phyloP scores from a whole-genome alignment of 805 yeast species.

The Priceomyces fermenticarens region DNA sequence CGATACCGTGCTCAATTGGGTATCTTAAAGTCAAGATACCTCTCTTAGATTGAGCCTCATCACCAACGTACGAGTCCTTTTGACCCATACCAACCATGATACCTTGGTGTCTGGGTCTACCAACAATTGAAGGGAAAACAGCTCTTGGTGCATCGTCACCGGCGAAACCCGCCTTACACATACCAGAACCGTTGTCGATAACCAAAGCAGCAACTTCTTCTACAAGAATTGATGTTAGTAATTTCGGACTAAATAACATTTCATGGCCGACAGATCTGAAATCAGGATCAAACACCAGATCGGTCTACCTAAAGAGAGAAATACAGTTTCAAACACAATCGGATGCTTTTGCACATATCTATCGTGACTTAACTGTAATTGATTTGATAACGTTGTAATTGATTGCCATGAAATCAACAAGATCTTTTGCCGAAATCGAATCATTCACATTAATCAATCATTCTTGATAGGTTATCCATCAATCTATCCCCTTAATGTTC shows the following conservation, averaged over 20 bases:
- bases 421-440: too few relatives aligned
- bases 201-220: conserved; percentile 63
- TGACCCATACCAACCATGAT: conserved; percentile 99
- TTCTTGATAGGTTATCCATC: conserved; percentile 7
- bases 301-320: too few relatives aligned
- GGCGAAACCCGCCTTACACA: conserved; percentile 99
- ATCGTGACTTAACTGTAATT: too few relatives aligned
- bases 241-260: not conserved
- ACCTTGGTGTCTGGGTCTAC: conserved; percentile 99
- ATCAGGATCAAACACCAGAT: too few relatives aligned
- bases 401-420: conserved; percentile 1
- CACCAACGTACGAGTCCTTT: conserved; percentile 99
- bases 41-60: conserved; percentile 99
- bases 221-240: conserved; percentile 20
- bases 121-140: conserved; percentile 99
- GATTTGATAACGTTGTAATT: not conserved
- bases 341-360: too few relatives aligned
- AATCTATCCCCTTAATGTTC: not conserved
- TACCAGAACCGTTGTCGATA: conserved; percentile 99
- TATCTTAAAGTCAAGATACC: conserved; percentile 98
- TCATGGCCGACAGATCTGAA: too few relatives aligned
- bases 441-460: not conserved
- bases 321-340: too few relatives aligned
- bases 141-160: conserved; percentile 99
- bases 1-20: conserved; percentile 96